Base-by-base conservation (phyloP, 345 rosid species). In the Populus pruinosa region DNA sequence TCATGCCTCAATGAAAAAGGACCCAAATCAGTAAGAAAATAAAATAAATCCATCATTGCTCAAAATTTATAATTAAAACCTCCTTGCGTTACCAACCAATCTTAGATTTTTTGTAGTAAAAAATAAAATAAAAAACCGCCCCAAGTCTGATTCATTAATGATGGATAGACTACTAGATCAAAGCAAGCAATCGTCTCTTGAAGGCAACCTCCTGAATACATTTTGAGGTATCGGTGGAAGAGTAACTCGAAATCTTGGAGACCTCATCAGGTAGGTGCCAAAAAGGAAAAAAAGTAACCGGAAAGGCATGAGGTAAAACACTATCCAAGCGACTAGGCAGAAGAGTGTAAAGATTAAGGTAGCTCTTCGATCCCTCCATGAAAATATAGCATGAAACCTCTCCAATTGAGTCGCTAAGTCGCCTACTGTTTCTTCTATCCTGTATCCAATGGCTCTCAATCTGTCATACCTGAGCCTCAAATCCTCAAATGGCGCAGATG, bases 291-390 rank as follows among this genome's bases (percentile, higher is more conserved):
- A 49, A 31, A 84, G 11, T n/a, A 55, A 47, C 7, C 68, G 36
- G 12, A 67, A 49, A 9, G 85, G 83, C 33, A 63, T 6, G 14
- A 75, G 0, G 14, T 71, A 76, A 29, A 71, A 39, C 6, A 67
- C 38, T 4, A 64, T 9, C 2, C 74, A 66, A 33, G 79, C 76
- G 1, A 81, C 4, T 18, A 79, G 16, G 69, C 87, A 87, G 38
- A 77, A 81, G 2, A 65, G 41, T 62, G 83, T 14, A 47, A 87
- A 85, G 77, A 83, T 17, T 1, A 73, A 8, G 0, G 87, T 85
- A 23, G 85, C 89, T 69, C 89, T 81, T 13, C 85, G 89, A 77
- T 87, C 87, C 64, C 89, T 53, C 87, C 86, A 87, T 27, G 71
- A 64, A 8, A 85, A 14, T 56, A 87, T 29, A 18, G 80, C 79